Base-by-base conservation (phyloP, 305 asterid species). In the Stenogyne calaminthoides region DNA sequence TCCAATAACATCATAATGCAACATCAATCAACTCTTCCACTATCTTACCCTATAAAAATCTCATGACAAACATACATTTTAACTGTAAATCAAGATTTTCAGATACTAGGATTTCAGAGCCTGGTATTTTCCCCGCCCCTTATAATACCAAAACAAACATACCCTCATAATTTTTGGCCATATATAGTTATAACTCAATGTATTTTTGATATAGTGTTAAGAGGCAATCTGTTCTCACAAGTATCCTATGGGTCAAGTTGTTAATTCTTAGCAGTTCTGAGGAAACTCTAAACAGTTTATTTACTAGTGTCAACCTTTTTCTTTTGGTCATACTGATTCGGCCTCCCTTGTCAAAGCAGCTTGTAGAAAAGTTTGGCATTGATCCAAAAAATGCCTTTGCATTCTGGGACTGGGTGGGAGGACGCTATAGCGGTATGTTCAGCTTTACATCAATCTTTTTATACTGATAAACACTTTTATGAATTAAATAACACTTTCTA, bases 351-450 rank as follows among this genome's bases (percentile, higher is more conserved):
- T 67, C 42, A 49, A 52, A 83, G 81, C 91, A 95, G 99, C 99
- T 95, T n/a, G 98, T 92, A 51, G 98, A 95, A 80, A 85, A 91
- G 83, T 93, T 93, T 79, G 98, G 98, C 73, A 93, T 93, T 68
- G 98, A 93, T 86, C 98, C 99, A 69, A 89, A 88, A 34, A 95
- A 95, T 90, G 93, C 99, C 81, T 95, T 91, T 84, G 99, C 99
- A 67, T 95, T 92, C 88, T 95, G 99, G 99, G 99, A 95, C 78
- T 95, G 99, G 99, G 98, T 95, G 37, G 99, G 99, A 84, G 98
- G 99, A 72, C 97, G 98, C 78, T 92, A 90, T 76, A 95, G 99
- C 59, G 99, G 99, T 74, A 72, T 77, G 63, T 76, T 67, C 54
- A 44, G 8, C 60, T 70, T 69, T 57, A 67, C 69, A 14, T 44